Evolutionary conservation across 129 eudicot genomes (phyloP).

Genomic region (Arctium minus): DNA sequence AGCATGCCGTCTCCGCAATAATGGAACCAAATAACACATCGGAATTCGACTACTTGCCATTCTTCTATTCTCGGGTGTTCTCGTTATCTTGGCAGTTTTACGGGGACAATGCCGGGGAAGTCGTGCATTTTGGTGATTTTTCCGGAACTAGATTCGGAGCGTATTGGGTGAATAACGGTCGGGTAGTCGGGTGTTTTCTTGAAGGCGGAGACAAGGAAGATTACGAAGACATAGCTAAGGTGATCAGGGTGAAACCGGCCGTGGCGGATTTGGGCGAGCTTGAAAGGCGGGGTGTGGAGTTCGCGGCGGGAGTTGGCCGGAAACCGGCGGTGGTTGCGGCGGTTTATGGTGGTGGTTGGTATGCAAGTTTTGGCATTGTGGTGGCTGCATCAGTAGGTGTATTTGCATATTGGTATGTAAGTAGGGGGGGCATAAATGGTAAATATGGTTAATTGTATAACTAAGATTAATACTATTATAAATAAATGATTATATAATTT

Average conservation of each 20-base stretch:
- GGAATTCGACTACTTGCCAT: conserved; percentile 82
- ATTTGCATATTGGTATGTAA: conserved; percentile 76
- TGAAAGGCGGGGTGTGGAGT: conserved; percentile 54
- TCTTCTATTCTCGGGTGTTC: conserved; percentile 90
- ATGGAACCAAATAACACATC: conserved; percentile 55
- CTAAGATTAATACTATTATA: background rate
- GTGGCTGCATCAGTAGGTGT: conserved; percentile 73
- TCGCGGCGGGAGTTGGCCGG: conserved; percentile 35
- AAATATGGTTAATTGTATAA: no score
- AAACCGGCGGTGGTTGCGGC: conserved; percentile 23
- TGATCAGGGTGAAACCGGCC: conserved; percentile 51
- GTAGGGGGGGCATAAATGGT: conserved; percentile 24
- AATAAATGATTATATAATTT: background rate
- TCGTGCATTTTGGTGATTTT: conserved; percentile 82
- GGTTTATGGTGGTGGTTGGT: conserved; percentile 40
- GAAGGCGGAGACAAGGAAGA: conserved; percentile 91
- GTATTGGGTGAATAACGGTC: conserved; percentile 65
- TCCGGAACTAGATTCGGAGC: conserved; percentile 72
- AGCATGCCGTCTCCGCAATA: conserved; percentile 76
- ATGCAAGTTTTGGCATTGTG: conserved; percentile 68
- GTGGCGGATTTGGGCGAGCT: conserved; percentile 57
- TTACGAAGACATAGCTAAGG: conserved; percentile 63
- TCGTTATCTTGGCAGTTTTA: conserved; percentile 89
- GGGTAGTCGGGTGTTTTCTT: conserved; percentile 77
- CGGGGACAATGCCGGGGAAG: conserved; percentile 83